Evolutionary conservation across 192 early-diverging fungal species (phyloP), one percentile per base, ranked within the genome.

Genomic region (Backusella circina): DNA sequence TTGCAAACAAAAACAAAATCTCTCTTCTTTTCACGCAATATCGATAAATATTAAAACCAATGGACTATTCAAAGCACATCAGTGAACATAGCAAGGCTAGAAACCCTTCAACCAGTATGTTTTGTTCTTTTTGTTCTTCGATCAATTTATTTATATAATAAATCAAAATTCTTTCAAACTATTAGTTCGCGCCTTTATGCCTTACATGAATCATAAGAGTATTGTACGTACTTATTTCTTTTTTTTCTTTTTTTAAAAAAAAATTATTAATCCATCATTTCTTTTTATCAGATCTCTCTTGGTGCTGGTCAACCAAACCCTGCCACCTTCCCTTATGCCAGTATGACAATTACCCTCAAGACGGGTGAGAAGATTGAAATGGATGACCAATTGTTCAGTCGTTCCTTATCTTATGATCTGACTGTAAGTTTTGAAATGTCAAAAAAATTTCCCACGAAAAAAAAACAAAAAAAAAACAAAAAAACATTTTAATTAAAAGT

Each of bases 231-330:
- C n/a, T n/a, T n/a, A n/a, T n/a, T n/a, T n/a, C n/a, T n/a, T n/a
- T n/a, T n/a, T 26, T 28, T 38, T 16, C 16, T 6, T 28, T 0
- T 38, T 15, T 33, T 15, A 66, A 35, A 23, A 21, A 6, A 54
- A 21, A 9, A 54, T 54, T 18, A 54, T n/a, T 8, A 54, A 23
- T 23, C 6, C 10, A 23, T 38, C 38, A 57, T 33, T 23, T 67
- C 21, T 67, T 33, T n/a, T n/a, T n/a, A n/a, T n/a, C n/a, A 88
- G 86, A 86, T 94, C 51, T 91, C 91, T 39, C 85, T 94, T 0
- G 91, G 91, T 13, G 91, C 90, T 3, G 93, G 93, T 1, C 82
- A 90, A 44, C 93, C 92, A 1, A 91, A 92, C 67, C 83, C 87
- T 0, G 76, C 69, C 26, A 89, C 91, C 4, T 93, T 92, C 67